Conservation (phyloP, 2,329 filamentous ascomycete genomes). For the Graphium sp. region DNA sequence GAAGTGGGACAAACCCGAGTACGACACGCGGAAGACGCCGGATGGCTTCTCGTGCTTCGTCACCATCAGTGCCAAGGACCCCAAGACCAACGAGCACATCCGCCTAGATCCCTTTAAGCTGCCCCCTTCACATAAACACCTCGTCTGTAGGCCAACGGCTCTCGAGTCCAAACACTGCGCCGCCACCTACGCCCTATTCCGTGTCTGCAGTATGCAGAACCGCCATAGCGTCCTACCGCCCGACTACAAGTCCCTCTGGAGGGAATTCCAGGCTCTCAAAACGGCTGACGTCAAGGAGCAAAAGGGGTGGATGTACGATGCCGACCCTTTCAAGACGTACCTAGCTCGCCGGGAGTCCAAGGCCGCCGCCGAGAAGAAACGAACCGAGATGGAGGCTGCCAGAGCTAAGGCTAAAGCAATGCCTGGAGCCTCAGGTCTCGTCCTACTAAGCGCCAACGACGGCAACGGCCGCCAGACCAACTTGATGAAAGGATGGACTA, state of each 20-base stretch:
- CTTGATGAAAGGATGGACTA: conserved; percentile 61
- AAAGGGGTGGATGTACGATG: conserved; percentile 81
- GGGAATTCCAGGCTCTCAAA: conserved; percentile 74
- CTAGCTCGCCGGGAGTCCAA: conserved; percentile 68
- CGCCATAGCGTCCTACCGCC: conserved; percentile 89
- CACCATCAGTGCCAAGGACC: conserved; percentile 56
- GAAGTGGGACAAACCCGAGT: conserved; percentile 89
- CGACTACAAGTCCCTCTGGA: conserved; percentile 80
- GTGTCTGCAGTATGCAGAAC: conserved; percentile 91
- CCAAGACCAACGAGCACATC: conserved; percentile 65
- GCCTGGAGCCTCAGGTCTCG: conserved; percentile 38
- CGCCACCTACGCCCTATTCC: conserved; percentile 78
- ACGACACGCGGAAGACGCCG: conserved; percentile 59
- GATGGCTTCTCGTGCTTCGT: conserved; percentile 70
- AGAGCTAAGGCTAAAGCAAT: conserved; percentile 51
- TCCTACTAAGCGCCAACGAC: conserved; percentile 1
- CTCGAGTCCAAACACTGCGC: conserved; percentile 89
- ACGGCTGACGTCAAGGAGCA: conserved; percentile 62
- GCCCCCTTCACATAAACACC: conserved; percentile 57
- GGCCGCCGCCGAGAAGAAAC: conserved; percentile 61
- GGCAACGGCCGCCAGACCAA: conserved; percentile 14
- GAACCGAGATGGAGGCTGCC: conserved; percentile 50
- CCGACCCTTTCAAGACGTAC: conserved; percentile 75
- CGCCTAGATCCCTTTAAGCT: conserved; percentile 70
- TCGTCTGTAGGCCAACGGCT: conserved; percentile 60